A percentile compares a stretch with the other conserved stretches of the same genome.
Evolutionary conservation across 108 stramenopile species (phyloP).

Genomic region (Aureococcus anophagefferens): DNA sequence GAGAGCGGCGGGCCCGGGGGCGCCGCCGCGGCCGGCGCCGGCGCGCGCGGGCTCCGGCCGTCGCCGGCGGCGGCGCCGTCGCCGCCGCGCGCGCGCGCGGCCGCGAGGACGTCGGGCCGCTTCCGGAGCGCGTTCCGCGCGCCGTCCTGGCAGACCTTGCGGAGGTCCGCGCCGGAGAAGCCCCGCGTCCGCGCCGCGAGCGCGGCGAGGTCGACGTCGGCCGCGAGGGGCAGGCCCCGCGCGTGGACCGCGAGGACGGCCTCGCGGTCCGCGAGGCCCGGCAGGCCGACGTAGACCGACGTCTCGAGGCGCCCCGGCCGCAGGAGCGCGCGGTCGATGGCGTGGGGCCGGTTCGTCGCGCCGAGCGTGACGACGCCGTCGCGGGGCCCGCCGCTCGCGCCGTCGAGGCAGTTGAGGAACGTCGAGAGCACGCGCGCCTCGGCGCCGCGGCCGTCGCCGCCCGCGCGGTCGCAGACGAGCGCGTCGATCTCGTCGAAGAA

Average conservation of each 20-base stretch:
- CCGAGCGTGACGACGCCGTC: conserved; percentile 89
- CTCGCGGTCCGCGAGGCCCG: conserved; percentile 72
- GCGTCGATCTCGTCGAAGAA: conserved; percentile 99
- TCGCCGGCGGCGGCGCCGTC: no score
- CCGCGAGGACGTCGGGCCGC: no score
- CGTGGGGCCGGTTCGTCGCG: conserved; percentile 84
- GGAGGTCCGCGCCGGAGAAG: conserved; percentile 48
- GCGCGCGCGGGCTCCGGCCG: no score
- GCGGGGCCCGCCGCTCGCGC: conserved; percentile 43
- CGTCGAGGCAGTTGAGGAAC: conserved; percentile 97
- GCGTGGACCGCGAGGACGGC: conserved; percentile 71
- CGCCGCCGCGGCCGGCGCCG: no score
- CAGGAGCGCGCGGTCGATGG: conserved; percentile 82
- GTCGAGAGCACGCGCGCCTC: conserved; percentile 79
- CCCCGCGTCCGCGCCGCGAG: conserved; percentile 40
- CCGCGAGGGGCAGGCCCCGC: conserved; percentile 24
- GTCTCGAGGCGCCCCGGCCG: conserved; percentile 73
- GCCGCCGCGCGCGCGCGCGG: no score
- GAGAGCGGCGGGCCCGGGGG: no score
- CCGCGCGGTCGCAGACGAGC: conserved; percentile 62
- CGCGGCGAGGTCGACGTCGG: conserved; percentile 17
- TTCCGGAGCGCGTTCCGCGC: no score
- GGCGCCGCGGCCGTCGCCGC: conserved; percentile 53
- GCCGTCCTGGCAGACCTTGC: conserved; percentile 52
- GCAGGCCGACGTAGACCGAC: conserved; percentile 79